Conservation (phyloP, 1,284 basidiomycete species). For the Heimioporus retisporus region DNA sequence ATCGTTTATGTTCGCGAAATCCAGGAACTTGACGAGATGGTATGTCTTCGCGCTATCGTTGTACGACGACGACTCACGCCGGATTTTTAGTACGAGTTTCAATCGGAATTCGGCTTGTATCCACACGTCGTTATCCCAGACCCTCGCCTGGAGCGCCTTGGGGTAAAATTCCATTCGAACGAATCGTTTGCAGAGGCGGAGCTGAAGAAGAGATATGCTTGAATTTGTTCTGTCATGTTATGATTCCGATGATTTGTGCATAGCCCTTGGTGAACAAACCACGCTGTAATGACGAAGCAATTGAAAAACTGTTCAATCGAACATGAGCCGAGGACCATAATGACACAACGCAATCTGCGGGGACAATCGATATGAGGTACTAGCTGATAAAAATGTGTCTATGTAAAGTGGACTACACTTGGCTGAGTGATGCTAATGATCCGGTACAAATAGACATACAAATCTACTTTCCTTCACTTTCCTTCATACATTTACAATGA, state of each 20-base stretch:
- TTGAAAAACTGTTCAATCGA: no score
- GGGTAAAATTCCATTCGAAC: constrained; percentile 41
- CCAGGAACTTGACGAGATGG: constrained; percentile 42
- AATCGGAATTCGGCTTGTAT: constrained; percentile 41
- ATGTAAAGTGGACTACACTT: no score
- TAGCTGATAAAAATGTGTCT: no score
- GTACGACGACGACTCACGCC: not conserved
- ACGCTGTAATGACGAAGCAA: no score
- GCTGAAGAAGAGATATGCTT: constrained; percentile 35
- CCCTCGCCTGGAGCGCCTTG: constrained; percentile 37
- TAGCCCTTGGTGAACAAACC: no score
- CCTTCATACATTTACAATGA: no score
- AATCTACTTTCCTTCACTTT: not conserved
- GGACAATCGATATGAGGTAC: no score
- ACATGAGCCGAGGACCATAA: no score
- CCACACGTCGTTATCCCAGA: constrained; percentile 35
- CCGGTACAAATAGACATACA: not conserved
- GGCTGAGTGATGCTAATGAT: no score
- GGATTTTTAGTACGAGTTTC: constrained; percentile 34
- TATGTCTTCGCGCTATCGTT: constrained; percentile 18
- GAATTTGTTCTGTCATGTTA: not conserved
- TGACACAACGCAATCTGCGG: no score
- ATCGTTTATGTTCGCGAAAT: not conserved
- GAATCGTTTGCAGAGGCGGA: constrained; percentile 32
- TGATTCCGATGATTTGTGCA: no score